Evolutionary conservation across 352 stramenopile species (phyloP).

Genomic region (Thalassiosira mediterranea): DNA sequence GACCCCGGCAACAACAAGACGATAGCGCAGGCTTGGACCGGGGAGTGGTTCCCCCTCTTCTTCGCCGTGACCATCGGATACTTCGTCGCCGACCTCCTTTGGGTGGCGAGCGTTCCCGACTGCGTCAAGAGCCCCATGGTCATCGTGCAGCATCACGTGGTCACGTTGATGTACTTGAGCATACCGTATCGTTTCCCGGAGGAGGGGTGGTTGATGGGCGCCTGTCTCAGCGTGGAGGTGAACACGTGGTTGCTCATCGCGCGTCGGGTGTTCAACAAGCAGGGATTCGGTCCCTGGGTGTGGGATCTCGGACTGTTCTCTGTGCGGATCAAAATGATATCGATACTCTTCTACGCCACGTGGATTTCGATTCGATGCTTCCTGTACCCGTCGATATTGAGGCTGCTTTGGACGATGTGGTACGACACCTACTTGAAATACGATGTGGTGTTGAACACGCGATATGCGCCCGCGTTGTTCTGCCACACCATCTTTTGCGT

Average conservation of each 20-base stretch:
- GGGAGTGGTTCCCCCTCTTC: constrained; percentile 74
- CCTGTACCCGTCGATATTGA: constrained; percentile 68
- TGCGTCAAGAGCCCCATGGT: constrained; percentile 76
- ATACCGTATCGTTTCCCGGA: constrained; percentile 60
- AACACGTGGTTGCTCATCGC: constrained; percentile 86
- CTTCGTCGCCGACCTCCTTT: constrained; percentile 81
- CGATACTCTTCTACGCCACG: constrained; percentile 77
- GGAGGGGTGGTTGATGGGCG: constrained; percentile 75
- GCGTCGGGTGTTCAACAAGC: constrained; percentile 81
- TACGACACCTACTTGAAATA: constrained; percentile 33
- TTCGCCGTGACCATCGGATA: constrained; percentile 68
- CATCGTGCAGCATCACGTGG: constrained; percentile 83
- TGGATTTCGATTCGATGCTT: constrained; percentile 76
- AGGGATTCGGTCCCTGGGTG: constrained; percentile 78
- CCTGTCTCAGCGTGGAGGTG: constrained; percentile 76
- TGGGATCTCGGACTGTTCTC: constrained; percentile 77
- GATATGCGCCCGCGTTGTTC: constrained; percentile 42
- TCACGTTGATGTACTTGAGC: constrained; percentile 72
- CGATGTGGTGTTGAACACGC: constrained; percentile 23
- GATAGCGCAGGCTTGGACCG: constrained; percentile 71
- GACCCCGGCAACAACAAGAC: constrained; percentile 46
- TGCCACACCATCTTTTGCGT: constrained; percentile 73
- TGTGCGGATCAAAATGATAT: constrained; percentile 83
- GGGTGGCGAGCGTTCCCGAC: constrained; percentile 66
- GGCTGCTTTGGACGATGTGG: constrained; percentile 52